Conservation (phyloP, 2,329 filamentous ascomycete genomes). For the Exophiala bonariae region DNA sequence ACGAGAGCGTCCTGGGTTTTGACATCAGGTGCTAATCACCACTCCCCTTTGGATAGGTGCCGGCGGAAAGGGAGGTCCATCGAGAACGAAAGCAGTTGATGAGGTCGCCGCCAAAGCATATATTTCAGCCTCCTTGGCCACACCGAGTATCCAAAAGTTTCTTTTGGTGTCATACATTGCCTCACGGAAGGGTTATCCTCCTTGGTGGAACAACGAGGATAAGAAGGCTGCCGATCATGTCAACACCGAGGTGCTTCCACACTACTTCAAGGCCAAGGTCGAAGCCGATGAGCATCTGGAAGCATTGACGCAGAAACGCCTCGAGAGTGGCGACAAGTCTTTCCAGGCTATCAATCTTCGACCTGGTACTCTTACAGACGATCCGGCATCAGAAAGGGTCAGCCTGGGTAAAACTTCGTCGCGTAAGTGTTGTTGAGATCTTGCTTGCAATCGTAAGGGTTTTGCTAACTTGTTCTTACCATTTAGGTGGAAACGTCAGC, state of each 20-base stretch:
- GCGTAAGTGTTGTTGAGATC: slow-evolving; percentile 23
- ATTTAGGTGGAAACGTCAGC: slow-evolving; percentile 41
- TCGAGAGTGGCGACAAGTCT: slow-evolving; percentile 26
- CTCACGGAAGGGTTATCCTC: slow-evolving; percentile 47
- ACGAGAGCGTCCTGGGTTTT: too few relatives aligned
- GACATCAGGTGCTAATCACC: too few relatives aligned
- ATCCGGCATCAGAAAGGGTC: slow-evolving; percentile 48
- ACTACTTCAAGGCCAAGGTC: slow-evolving; percentile 56
- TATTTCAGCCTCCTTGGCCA: slow-evolving; percentile 48
- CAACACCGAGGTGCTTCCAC: slow-evolving; percentile 50
- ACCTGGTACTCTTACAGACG: slow-evolving; percentile 51
- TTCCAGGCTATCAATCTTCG: slow-evolving; percentile 54
- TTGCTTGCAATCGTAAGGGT: too few relatives aligned
- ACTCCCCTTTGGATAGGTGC: too few relatives aligned
- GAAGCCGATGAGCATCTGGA: slow-evolving; percentile 58
- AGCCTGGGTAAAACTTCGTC: slow-evolving; percentile 47
- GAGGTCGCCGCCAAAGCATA: slow-evolving; percentile 57
- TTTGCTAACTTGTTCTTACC: slow-evolving; percentile 1
- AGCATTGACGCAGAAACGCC: slow-evolving; percentile 40
- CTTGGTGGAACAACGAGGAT: slow-evolving; percentile 53
- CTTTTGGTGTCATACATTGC: slow-evolving; percentile 56
- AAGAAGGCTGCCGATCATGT: slow-evolving; percentile 46
- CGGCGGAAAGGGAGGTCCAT: slow-evolving; percentile 54
- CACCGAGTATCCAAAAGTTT: slow-evolving; percentile 52
- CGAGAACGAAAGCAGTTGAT: slow-evolving; percentile 54